Evolutionary conservation across 371 early-diverging fungal species (phyloP).

Genomic region (Mortierella sp.): DNA sequence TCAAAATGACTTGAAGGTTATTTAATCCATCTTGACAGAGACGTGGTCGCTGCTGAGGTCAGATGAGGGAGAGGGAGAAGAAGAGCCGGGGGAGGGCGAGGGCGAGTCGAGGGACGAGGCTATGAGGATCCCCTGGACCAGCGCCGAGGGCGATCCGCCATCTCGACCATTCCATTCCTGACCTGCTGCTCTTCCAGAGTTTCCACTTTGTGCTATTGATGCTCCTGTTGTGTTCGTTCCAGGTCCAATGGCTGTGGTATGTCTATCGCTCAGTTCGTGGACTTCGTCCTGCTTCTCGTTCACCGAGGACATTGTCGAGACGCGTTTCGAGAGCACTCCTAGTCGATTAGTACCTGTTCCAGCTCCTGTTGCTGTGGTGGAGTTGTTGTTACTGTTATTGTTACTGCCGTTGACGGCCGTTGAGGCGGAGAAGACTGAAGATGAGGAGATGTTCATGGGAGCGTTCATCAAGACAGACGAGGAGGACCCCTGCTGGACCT

Average conservation of each 20-base stretch:
- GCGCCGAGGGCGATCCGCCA: neutral
- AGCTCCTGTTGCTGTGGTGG: neutral
- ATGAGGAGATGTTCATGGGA: conserved; percentile 15
- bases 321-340: neutral
- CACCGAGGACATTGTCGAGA: conserved; percentile 24
- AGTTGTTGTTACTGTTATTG: neutral
- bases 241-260: neutral
- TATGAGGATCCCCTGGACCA: neutral
- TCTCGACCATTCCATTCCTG: neutral
- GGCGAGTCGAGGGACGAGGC: neutral
- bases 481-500: neutral
- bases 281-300: conserved; percentile 6
- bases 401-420: conserved; percentile 13
- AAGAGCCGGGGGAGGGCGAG: neutral
- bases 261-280: neutral
- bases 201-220: neutral
- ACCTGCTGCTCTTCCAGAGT: neutral
- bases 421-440: conserved; percentile 16
- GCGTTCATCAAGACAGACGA: conserved; percentile 9
- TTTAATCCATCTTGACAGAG: conserved; percentile 32
- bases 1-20: neutral
- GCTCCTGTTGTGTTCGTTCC: neutral
- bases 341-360: neutral
- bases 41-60: conserved; percentile 8
- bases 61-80: neutral